Conservation (phyloP, 208 protist species). For the Tritrichomonas foetus region DNA sequence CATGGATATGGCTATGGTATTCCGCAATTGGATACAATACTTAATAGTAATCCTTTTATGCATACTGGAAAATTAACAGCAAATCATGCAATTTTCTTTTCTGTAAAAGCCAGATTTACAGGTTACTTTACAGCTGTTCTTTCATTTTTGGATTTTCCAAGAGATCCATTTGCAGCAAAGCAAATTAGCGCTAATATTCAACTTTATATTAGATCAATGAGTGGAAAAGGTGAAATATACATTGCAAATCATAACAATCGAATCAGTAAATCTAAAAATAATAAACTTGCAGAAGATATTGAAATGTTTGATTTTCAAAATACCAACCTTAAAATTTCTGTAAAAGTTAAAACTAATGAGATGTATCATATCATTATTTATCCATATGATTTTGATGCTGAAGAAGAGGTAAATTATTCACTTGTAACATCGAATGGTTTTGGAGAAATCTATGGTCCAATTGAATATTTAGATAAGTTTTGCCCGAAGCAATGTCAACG, state of each 20-base stretch:
- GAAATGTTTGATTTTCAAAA: background rate
- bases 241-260: background rate
- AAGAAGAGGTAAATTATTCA: background rate
- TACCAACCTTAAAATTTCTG: background rate
- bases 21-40: background rate
- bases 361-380: background rate
- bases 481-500: background rate
- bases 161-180: background rate
- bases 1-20: background rate
- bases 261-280: too few species aligned
- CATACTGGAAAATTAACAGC: background rate
- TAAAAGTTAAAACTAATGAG: background rate
- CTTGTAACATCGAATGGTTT: background rate
- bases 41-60: background rate
- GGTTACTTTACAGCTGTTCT: too few species aligned
- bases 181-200: background rate
- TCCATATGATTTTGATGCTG: background rate
- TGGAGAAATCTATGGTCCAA: background rate
- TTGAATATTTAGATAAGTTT: background rate
- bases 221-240: background rate
- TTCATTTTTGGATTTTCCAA: background rate
- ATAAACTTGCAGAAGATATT: too few species aligned
- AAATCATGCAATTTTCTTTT: too few species aligned
- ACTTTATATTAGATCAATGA: background rate
- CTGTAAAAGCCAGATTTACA: too few species aligned